These are phyloP conservation scores for Cinnamomum micranthum DNA, from an alignment of 164 flowering plant genomes.

Conservation along the genomic window DNA sequence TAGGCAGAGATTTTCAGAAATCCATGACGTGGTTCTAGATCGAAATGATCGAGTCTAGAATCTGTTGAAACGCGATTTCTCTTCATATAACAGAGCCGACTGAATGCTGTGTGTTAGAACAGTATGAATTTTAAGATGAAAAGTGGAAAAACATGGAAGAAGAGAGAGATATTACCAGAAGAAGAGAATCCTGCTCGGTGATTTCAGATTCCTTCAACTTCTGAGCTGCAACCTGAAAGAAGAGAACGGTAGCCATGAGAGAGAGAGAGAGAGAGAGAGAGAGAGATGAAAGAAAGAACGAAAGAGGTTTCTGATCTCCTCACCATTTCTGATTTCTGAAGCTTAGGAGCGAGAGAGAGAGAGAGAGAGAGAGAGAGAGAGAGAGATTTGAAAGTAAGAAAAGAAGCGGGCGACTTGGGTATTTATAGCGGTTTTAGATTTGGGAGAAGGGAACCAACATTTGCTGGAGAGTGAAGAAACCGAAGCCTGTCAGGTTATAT, in stretches of 20 bases:
- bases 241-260: background rate
- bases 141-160: background rate
- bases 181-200: slow-evolving; percentile 91
- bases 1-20: background rate
- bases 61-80: background rate
- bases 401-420: too few species aligned
- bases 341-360: too few species aligned
- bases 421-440: too few species aligned
- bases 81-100: background rate
- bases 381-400: too few species aligned
- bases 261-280: too few species aligned
- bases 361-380: too few species aligned
- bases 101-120: background rate
- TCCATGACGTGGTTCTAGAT: background rate
- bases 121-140: background rate
- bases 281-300: background rate
- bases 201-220: slow-evolving; percentile 79
- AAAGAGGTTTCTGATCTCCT: background rate
- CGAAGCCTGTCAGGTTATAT: too few species aligned
- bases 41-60: background rate
- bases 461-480: too few species aligned
- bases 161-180: slow-evolving; percentile 46
- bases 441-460: too few species aligned
- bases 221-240: slow-evolving; percentile 68
- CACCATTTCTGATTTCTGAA: too few species aligned